Evolutionary conservation across 1,139 yeast species (phyloP), one percentile per base, ranked within the genome.

Genomic region (Wickerhamomyces sp.): DNA sequence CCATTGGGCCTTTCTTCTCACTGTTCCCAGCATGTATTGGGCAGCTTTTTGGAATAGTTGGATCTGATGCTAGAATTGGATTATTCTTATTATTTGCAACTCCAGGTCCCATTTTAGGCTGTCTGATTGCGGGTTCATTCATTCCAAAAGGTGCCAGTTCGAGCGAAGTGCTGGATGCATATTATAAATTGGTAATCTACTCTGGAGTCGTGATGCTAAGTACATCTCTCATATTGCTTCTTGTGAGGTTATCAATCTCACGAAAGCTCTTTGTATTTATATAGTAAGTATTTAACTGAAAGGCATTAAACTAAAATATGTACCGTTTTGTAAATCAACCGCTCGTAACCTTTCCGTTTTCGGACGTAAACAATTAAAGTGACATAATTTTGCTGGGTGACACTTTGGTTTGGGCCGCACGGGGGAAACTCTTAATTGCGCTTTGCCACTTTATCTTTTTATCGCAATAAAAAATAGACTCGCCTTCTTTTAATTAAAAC

Each of bases 41-140:
- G 0, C 55, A 51, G 26, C 26, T 45, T 6, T 51, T 51, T 36
- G 55, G 55, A 13, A 36, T 47, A 9, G 33, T 21, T 4, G 53
- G 48, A 3, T 36, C 50, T 7, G 50, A 49, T 6, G 44, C 47
- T 6, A 37, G 51, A 20, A 15, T 51, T 12, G 48, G 51, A 0
- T 31, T 51, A 31, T 48, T 43, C 28, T 30, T 47, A 13, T 21
- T 47, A 27, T 41, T 42, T 4, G 39, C 51, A 7, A 28, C 47
- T 2, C 55, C 54, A 5, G 54, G 51, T 2, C 51, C 55, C 0
- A 38, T 51, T 13, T 19, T 47, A 4, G 55, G 54, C 1, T 43
- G 50, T 33, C n/a, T 51, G 18, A 49, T 51, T 16, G 48, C 51
- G 24, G 55, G 55, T 2, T 45, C 50, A 2, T 51, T 49, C 41